phyloP scores from a whole-genome alignment of 192 early-diverging fungal species.

The Diversispora epigaea region DNA sequence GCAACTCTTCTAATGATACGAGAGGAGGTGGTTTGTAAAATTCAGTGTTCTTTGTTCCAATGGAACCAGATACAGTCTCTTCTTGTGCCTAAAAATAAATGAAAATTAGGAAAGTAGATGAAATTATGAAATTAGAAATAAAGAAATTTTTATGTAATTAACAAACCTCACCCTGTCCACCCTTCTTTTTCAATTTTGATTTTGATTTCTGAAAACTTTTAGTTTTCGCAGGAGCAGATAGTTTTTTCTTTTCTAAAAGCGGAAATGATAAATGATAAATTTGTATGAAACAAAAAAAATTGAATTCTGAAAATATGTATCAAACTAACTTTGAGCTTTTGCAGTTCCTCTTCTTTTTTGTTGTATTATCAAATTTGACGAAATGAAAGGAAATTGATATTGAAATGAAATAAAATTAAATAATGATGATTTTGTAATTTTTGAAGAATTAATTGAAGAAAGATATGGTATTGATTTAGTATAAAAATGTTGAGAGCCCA shows the following conservation, averaged over 20 bases:
- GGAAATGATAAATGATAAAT: not conserved
- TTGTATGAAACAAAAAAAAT: not conserved
- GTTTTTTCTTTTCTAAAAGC: too few species aligned
- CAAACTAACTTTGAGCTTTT: not conserved
- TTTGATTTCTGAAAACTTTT: too few species aligned
- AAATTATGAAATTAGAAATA: too few species aligned
- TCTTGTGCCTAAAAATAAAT: too few species aligned
- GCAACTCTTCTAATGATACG: not conserved
- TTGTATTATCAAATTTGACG: constrained; percentile 10
- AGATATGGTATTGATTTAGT: not conserved
- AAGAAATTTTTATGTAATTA: too few species aligned
- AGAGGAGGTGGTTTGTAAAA: too few species aligned
- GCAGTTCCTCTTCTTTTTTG: constrained; percentile 17
- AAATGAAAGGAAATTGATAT: constrained; percentile 5
- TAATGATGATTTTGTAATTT: not conserved
- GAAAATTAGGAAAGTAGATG: too few species aligned
- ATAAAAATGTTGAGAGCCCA: not conserved
- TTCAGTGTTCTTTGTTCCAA: too few species aligned
- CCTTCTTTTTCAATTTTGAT: too few species aligned
- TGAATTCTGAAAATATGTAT: not conserved
- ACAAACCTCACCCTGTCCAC: too few species aligned
- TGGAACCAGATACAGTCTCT: too few species aligned
- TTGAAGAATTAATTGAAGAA: not conserved
- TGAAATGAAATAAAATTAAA: not conserved
- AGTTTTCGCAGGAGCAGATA: too few species aligned